Base-by-base conservation (phyloP, 768 basidiomycete species). In the Psilocybe cubensis region DNA sequence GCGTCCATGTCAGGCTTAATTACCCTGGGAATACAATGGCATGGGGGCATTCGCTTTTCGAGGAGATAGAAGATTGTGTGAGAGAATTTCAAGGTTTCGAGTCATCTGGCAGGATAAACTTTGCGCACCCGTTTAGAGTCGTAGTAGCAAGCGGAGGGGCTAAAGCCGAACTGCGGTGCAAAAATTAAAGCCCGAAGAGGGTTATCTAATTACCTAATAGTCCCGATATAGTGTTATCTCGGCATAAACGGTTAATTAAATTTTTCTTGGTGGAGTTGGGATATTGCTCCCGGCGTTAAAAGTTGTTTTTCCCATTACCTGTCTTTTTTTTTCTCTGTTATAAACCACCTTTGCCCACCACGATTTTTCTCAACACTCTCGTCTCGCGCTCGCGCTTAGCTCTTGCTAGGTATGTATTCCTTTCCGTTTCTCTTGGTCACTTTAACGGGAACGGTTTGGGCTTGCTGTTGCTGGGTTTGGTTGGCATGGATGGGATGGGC, bases 331-430 rank as follows among this genome's bases (percentile, higher is more conserved):
- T 52, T 54, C 25, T 41, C 51, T 18, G 35, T 33, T 33, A 33
- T 33, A 33, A 33, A 38, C 8, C 52, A 65, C 68, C 48, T 63
- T n/a, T n/a, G n/a, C n/a, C 61, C 65, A 68, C 58, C 43, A 17
- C 27, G 29, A 18, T 48, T n/a, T 27, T 38, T 38, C 41, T 58
- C 41, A 28, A 9, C 41, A 21, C 51, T 51, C 43, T n/a, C 24
- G 25, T 46, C n/a, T 43, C 14, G 27, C 44, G 9, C 25, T 5
- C 18, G 14, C 5, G 21, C 38, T 53, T 46, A 11, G 9, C 14
- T 17, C 35, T 45, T 33, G 45, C 35, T 14, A 38, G 35, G 35
- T 38, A 38, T 17, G 35, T 38, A 5, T 4, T 11, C 35, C n/a
- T 38, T 38, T n/a, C n/a, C 14, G 35, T n/a, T 38, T 38, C n/a